These are phyloP conservation scores for Penicillium sp. DNA, from an alignment of 2,329 filamentous ascomycete species.

Conservation along the genomic window DNA sequence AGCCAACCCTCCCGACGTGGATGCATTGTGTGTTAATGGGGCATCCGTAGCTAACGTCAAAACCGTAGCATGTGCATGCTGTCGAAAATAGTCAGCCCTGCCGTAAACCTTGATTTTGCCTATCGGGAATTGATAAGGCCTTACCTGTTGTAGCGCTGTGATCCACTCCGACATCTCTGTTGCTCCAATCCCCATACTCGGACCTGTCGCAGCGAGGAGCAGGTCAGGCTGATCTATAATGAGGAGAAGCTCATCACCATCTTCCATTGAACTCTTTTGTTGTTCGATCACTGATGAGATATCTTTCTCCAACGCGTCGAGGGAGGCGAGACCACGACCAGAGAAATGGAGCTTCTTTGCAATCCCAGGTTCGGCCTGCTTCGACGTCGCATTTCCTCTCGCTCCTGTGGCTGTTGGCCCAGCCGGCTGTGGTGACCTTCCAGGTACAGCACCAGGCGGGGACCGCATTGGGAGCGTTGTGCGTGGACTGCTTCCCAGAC, in stretches of 20 bases:
- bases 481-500: constrained; percentile 16
- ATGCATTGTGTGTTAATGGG: constrained; percentile 53
- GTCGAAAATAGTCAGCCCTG: constrained; percentile 7
- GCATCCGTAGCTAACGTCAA: constrained; percentile 64
- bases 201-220: constrained; percentile 52
- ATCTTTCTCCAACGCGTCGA: constrained; percentile 31
- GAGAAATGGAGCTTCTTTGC: constrained; percentile 25
- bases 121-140: constrained; percentile 20
- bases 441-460: constrained; percentile 18
- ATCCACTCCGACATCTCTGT: constrained; percentile 49
- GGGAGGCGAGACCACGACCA: constrained; percentile 22
- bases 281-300: constrained; percentile 27
- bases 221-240: constrained; percentile 60
- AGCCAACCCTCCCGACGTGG: constrained; percentile 36
- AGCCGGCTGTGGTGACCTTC: constrained; percentile 15
- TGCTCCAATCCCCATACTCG: constrained; percentile 36
- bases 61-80: constrained; percentile 58
- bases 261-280: constrained; percentile 21
- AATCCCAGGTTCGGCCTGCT: constrained; percentile 15
- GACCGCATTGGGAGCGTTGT: constrained; percentile 25
- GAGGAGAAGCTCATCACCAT: constrained; percentile 43
- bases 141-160: constrained; percentile 55
- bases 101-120: not conserved
- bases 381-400: constrained; percentile 9
- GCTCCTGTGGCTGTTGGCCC: constrained; percentile 6